Percentiles rank a stretch among this genome's conserved stretches.
Evolutionary conservation across 768 basidiomycete genomes (phyloP).

Genomic region (Mycena amicta): DNA sequence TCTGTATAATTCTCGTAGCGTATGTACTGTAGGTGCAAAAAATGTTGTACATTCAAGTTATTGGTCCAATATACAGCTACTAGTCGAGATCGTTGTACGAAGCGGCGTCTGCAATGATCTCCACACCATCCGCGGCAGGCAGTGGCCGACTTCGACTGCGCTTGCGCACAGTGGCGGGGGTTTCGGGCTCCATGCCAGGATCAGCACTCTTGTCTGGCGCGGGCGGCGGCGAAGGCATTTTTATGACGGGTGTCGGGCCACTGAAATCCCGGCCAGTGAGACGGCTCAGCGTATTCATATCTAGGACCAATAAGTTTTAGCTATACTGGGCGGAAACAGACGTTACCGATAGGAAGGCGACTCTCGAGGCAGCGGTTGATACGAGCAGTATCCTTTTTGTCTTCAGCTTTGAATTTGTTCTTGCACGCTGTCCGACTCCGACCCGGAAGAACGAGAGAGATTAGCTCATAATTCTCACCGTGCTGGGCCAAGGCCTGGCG

Average conservation of each 20-base stretch:
- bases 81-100: conserved; percentile 12
- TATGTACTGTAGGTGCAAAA: too few species aligned
- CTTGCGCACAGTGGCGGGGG: conserved; percentile 19
- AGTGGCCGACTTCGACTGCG: conserved; percentile 28
- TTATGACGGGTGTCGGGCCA: conserved; percentile 75
- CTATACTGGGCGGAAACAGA: not conserved
- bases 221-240: conserved; percentile 39
- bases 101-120: conserved; percentile 27
- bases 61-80: not conserved
- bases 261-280: conserved; percentile 89
- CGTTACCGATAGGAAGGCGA: conserved; percentile 74
- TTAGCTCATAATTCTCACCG: conserved; percentile 91
- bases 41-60: too few species aligned
- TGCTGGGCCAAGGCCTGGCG: conserved; percentile 85
- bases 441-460: conserved; percentile 81
- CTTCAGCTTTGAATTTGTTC: conserved; percentile 91
- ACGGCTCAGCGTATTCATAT: conserved; percentile 70
- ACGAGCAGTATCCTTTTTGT: conserved; percentile 74
- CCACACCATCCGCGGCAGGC: conserved; percentile 24
- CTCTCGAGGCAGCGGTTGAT: conserved; percentile 79
- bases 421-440: conserved; percentile 89
- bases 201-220: conserved; percentile 22
- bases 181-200: conserved; percentile 1
- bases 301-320: conserved; percentile 36
- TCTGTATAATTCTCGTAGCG: too few species aligned